Evolutionary conservation across 1,139 yeast species (phyloP).

Genomic region (Lodderomyces pseudojiufengensis): DNA sequence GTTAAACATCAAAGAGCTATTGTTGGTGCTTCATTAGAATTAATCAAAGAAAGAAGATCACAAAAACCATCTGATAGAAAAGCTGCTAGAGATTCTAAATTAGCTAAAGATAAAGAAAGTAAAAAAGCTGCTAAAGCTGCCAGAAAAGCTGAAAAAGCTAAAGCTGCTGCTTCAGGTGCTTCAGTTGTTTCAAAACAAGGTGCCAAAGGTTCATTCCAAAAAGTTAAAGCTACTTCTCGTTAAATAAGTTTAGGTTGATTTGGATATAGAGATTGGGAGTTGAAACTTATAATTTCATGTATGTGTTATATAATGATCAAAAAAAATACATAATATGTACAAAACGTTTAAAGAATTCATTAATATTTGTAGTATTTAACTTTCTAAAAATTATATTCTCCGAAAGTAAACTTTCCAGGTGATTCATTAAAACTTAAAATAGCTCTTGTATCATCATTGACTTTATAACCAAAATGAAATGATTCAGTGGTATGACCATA

Average conservation of each 20-base stretch:
- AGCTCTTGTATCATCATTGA: constrained; percentile 17
- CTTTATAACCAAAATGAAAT: constrained; percentile 38
- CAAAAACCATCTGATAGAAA: constrained; percentile 96
- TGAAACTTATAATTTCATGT: not conserved
- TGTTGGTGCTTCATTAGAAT: constrained; percentile 98
- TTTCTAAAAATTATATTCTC: no score
- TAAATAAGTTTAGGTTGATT: constrained; percentile 33
- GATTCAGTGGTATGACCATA: constrained; percentile 45
- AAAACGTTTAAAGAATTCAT: constrained; percentile 4
- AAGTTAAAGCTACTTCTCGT: constrained; percentile 96
- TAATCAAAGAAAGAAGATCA: constrained; percentile 96
- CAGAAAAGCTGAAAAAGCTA: constrained; percentile 94
- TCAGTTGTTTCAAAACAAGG: constrained; percentile 72
- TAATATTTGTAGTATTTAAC: no score
- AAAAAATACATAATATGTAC: constrained; percentile 5
- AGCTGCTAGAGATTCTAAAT: constrained; percentile 93
- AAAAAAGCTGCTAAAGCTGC: constrained; percentile 91
- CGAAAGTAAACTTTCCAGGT: constrained; percentile 29
- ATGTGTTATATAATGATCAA: constrained; percentile 3
- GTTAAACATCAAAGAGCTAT: constrained; percentile 99
- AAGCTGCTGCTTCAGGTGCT: constrained; percentile 71
- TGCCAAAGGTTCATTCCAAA: constrained; percentile 93
- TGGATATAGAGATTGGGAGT: constrained; percentile 6
- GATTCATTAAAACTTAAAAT: constrained; percentile 24
- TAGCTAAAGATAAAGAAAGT: constrained; percentile 90